Evolutionary conservation across 2,329 filamentous ascomycete genomes (phyloP), one percentile per base, ranked within the genome.

Genomic region (Furcasterigmium sp.): DNA sequence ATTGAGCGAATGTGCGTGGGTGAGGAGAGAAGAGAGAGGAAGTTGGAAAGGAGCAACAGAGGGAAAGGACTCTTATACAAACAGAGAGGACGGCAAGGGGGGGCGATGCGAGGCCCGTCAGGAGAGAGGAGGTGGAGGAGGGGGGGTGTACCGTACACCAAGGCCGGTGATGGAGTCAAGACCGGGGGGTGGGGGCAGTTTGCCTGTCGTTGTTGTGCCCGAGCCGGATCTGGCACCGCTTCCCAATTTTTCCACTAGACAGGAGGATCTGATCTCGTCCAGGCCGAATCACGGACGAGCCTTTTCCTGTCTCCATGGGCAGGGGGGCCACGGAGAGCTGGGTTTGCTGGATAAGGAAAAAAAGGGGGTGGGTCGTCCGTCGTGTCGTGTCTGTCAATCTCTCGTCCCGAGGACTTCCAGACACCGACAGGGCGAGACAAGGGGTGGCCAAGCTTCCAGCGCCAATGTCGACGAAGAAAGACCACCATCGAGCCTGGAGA

Each of bases 21-120:
- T 72, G 68, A 70, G 57, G 68, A 68, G 58, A 56, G 57, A 62
- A 61, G 51, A 51, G 51, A 47, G 18, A 51, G 58, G 48, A 57
- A 51, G 51, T 56, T 50, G 51, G 53, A 53, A 51, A 49, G 53
- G 61, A 58, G 60, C 52, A 48, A 56, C 58, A 63, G 62, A 65
- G 59, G 60, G 62, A 59, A 62, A 54, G 52, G 58, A 61, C 56
- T 72, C 76, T 73, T 76, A 76, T 76, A 75, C 65, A 58, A 51
- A 53, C 39, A 51, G 44, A 44, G 43, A 39, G 45, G 43, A 20
- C 38, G 38, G 28, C 28, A 40, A 32, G 38, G 38, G 32, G 32
- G 38, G 18, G 32, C 23, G 48, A 46, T 45, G 48, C 47, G 42
- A 46, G 51, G 18, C n/a, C 17, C 29, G 29, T 8, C 8, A 46